phyloP scores from a whole-genome alignment of 371 early-diverging fungal genomes.

The Mucor irregularis region DNA sequence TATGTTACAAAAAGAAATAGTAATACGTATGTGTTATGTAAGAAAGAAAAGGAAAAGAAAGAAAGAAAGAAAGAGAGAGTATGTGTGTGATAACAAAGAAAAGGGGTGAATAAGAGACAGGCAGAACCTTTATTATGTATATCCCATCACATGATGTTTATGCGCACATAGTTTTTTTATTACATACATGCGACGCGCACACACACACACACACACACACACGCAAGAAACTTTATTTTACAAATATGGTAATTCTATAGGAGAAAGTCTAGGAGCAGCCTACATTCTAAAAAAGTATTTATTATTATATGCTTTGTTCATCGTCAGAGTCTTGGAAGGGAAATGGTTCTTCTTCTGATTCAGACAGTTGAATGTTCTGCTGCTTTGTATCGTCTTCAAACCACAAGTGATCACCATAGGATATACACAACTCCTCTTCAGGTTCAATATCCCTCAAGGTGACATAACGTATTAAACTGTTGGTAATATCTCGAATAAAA shows the following conservation, averaged over 20 bases:
- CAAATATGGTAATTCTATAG: too few relatives aligned
- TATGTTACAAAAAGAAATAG: too few relatives aligned
- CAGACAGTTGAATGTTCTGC: neutral
- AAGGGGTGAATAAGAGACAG: neutral
- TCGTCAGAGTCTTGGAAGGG: constrained; percentile 11
- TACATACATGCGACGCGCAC: too few relatives aligned
- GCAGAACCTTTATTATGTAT: too few relatives aligned
- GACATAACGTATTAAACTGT: constrained; percentile 57
- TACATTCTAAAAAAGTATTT: too few relatives aligned
- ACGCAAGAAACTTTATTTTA: too few relatives aligned
- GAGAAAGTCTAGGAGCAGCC: neutral
- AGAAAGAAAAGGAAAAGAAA: neutral
- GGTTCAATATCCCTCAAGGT: constrained; percentile 54
- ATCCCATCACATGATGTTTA: constrained; percentile 19
- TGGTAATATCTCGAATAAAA: constrained; percentile 60
- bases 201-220: too few relatives aligned
- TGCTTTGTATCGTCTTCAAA: constrained; percentile 50
- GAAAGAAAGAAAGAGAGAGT: neutral
- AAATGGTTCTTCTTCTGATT: constrained; percentile 20
- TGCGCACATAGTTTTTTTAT: too few relatives aligned
- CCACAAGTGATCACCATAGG: constrained; percentile 71
- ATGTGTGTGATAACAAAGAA: neutral
- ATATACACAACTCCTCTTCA: constrained; percentile 69
- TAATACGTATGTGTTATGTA: neutral
- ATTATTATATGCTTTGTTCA: neutral